Evolutionary conservation across 169 alveolate genomes (phyloP).

Genomic region (Cyclospora cayetanensis): DNA sequence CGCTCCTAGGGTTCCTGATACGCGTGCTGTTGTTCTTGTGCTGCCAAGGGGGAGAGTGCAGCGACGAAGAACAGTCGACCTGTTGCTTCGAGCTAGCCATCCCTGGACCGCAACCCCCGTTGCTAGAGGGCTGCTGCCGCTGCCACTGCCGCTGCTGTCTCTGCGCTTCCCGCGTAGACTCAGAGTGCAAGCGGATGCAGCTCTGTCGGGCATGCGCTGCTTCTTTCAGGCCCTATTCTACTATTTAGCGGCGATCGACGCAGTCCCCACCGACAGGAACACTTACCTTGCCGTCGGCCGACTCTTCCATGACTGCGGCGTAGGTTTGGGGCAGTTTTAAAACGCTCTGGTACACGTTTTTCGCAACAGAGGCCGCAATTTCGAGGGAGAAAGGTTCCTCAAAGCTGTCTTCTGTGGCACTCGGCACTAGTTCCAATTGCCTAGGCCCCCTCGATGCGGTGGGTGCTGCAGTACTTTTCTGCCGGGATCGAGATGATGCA

Average conservation of each 20-base stretch:
- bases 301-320: conserved; percentile 10
- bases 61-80: neutral
- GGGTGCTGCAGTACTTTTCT: neutral
- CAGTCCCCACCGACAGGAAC: neutral
- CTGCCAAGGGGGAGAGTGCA: neutral
- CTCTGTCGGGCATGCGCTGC: neutral
- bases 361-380: no score
- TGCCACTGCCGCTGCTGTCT: neutral
- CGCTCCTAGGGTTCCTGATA: neutral
- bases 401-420: no score
- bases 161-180: neutral
- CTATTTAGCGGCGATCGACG: neutral
- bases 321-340: no score
- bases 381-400: no score
- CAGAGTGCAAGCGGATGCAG: neutral
- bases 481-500: conserved; percentile 20
- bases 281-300: neutral
- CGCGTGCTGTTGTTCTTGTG: neutral
- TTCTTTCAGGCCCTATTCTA: neutral
- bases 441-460: no score
- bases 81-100: neutral
- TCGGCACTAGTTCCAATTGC: no score
- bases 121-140: neutral
- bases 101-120: neutral
- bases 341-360: no score